Evolutionary conservation across 1,284 basidiomycete genomes (phyloP), one percentile per base, ranked within the genome.

Genomic region (Ustilago tritici): DNA sequence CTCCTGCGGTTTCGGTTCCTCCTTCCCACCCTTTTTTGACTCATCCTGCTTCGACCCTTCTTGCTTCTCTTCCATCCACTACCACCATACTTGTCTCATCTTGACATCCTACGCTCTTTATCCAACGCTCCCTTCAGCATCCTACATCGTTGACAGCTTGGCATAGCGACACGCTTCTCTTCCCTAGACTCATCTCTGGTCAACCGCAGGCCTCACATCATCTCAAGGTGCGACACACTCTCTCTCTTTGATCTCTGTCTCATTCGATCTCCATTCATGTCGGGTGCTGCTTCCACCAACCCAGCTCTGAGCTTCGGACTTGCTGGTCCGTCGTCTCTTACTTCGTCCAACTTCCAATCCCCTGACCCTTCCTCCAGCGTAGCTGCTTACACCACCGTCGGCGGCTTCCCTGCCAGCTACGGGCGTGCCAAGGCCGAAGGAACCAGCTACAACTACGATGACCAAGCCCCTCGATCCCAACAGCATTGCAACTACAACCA

Each of bases 401-500:
- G 60, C 40, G 59, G 63, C 43, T 70, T 73, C 34, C 66, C 65
- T 9, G 56, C 60, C 34, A 54, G 60, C 47, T 72, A 63, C 41
- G 63, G 66, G 14, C 66, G 75, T 31, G 58, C 64, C 56, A 77
- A 77, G 63, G 23, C 55, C n/a, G 76, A 78, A 11, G 46, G 47
- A 3, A 63, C 70, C 11, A 40, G 58, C 14, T 78, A 74, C 59
- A 41, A 17, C 47, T 74, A 78, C 65, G 70, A 78, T 47, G 70
- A 74, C 31, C 76, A 78, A 59, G 70, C 76, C 2, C 76, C 76
- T 40, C 76, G 76, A 12, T 78, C 70, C 17, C 75, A 77, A 36
- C 74, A 76, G 56, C 69, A 67, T 43, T 66, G 65, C 62, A 76
- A 72, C 58, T 77, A 77, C 23, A 70, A 64, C n/a, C 74, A 76